Conservation (phyloP, 1,284 basidiomycete genomes). For the Violaceomyces palustris region DNA sequence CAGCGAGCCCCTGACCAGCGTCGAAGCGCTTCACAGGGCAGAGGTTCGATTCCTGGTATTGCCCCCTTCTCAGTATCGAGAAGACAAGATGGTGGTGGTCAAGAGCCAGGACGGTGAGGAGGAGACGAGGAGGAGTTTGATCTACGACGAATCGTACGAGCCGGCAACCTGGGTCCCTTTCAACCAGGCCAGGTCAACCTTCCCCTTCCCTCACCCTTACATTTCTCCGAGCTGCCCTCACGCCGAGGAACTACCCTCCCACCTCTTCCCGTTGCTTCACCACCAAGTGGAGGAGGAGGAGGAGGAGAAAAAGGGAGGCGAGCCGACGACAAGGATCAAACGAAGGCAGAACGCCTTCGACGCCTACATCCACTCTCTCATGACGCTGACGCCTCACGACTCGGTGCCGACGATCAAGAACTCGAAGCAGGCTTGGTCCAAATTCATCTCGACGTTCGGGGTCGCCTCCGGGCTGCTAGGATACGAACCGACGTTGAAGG, state of each 20-base stretch:
- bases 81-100: conserved; percentile 1
- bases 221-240: not conserved
- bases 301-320: not conserved
- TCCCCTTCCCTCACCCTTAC: conserved; percentile 27
- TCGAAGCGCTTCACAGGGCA: conserved; percentile 15
- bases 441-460: conserved; percentile 37
- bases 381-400: conserved; percentile 34
- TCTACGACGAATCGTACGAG: conserved; percentile 19
- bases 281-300: no score
- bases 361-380: conserved; percentile 28
- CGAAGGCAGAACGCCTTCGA: conserved; percentile 21
- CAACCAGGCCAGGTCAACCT: conserved; percentile 8
- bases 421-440: conserved; percentile 38
- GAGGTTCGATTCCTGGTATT: conserved; percentile 21
- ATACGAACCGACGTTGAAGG: conserved; percentile 59
- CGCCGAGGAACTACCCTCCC: conserved; percentile 4
- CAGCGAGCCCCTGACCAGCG: conserved; percentile 8
- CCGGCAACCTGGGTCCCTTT: conserved; percentile 30
- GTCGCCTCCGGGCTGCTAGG: conserved; percentile 48
- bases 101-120: not conserved
- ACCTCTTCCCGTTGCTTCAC: conserved; percentile 4
- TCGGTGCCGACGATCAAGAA: conserved; percentile 9
- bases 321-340: no score
- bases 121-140: not conserved
- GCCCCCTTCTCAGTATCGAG: conserved; percentile 4